A percentile compares a stretch with the other conserved stretches of the same genome.
phyloP scores from a whole-genome alignment of 2,329 filamentous ascomycete genomes.

The Exophiala calicioides region DNA sequence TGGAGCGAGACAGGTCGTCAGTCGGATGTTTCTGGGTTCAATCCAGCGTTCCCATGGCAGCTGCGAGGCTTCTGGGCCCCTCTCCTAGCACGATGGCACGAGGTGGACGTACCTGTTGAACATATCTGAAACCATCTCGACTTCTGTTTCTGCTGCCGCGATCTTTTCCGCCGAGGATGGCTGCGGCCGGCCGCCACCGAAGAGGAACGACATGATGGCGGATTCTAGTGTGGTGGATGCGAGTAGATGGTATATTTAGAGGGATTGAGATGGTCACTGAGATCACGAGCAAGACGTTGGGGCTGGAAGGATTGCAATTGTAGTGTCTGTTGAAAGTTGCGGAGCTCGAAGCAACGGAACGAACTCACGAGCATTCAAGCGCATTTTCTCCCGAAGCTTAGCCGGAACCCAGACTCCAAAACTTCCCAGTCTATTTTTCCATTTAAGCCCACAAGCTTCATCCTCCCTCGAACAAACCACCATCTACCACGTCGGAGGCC shows the following conservation, averaged over 20 bases:
- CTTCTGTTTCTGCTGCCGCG: slow-evolving; percentile 90
- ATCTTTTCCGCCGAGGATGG: slow-evolving; percentile 97
- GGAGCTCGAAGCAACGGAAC: slow-evolving; percentile 1
- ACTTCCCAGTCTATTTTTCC: slow-evolving; percentile 13
- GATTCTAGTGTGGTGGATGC: background rate
- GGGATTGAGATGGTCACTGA: slow-evolving; percentile 1
- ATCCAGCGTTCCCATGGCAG: background rate
- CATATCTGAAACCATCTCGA: slow-evolving; percentile 94
- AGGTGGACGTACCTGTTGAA: slow-evolving; percentile 76
- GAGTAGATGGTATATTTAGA: background rate
- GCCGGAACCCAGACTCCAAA: slow-evolving; percentile 20
- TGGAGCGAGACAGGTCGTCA: slow-evolving; percentile 39
- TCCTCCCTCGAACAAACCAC: too few relatives aligned
- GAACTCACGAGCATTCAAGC: background rate
- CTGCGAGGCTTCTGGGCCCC: too few relatives aligned
- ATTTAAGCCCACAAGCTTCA: too few relatives aligned
- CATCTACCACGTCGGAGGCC: slow-evolving; percentile 1
- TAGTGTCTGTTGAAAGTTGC: slow-evolving; percentile 2
- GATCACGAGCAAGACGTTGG: background rate
- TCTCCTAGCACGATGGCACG: too few relatives aligned
- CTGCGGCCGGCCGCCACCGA: slow-evolving; percentile 71
- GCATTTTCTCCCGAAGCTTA: slow-evolving; percentile 34
- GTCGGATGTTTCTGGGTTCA: background rate
- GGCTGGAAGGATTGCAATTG: background rate
- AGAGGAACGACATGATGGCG: slow-evolving; percentile 70